Evolutionary conservation across 1,139 yeast species (phyloP).

Genomic region (Yamadazyma membranifaciens): DNA sequence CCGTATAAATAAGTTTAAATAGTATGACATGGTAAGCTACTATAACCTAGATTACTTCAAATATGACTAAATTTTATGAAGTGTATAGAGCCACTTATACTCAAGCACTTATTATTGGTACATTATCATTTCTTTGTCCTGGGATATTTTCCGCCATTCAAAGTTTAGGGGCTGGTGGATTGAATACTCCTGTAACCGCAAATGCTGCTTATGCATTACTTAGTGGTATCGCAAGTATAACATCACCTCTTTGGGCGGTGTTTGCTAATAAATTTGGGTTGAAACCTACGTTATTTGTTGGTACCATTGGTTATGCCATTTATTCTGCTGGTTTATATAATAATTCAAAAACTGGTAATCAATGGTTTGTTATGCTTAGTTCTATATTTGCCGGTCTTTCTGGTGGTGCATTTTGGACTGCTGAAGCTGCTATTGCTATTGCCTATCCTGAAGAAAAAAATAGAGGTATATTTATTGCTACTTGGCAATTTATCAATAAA

Average conservation of each 20-base stretch:
- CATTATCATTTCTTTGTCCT: not conserved
- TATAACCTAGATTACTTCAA: too few relatives aligned
- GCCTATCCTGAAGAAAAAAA: conserved; percentile 17
- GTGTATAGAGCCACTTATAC: not conserved
- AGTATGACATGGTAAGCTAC: too few relatives aligned
- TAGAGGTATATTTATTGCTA: conserved; percentile 22
- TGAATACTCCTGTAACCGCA: not conserved
- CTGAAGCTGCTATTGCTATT: conserved; percentile 21
- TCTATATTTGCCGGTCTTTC: conserved; percentile 19
- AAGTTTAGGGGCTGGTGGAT: conserved; percentile 1
- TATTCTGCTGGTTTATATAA: conserved; percentile 24
- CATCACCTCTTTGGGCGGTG: conserved; percentile 17
- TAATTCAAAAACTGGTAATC: conserved; percentile 20
- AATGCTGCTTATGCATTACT: conserved; percentile 16
- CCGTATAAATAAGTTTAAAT: too few relatives aligned
- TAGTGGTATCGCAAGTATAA: conserved; percentile 11
- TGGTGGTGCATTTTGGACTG: conserved; percentile 18
- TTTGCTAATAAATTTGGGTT: conserved; percentile 16
- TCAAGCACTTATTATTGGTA: conserved; percentile 1
- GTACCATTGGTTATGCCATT: conserved; percentile 20
- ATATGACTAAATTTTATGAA: not conserved
- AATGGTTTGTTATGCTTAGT: conserved; percentile 20
- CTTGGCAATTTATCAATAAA: conserved; percentile 21
- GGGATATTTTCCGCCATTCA: not conserved
- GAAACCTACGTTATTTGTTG: conserved; percentile 13